Conservation (phyloP, 2,329 filamentous ascomycete species). For the Alternaria alternata region DNA sequence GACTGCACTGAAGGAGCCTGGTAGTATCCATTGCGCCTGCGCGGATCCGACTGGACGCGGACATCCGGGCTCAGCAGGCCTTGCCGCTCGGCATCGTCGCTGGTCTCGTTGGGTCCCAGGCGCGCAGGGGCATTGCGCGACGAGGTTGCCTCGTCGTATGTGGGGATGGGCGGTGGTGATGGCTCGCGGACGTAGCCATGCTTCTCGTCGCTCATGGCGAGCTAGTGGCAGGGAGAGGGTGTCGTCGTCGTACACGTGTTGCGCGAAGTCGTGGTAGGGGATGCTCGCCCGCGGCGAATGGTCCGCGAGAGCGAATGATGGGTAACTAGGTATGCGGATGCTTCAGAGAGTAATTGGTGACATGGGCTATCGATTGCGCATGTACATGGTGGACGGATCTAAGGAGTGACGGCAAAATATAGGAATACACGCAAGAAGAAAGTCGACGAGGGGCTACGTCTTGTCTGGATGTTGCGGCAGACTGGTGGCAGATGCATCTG, state of each 20-base stretch:
- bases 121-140: conserved; percentile 60
- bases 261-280: conserved; percentile 13
- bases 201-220: conserved; percentile 51
- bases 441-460: conserved; percentile 8
- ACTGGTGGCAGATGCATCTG: conserved; percentile 20
- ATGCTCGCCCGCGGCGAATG: conserved; percentile 20
- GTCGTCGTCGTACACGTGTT: conserved; percentile 18
- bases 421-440: conserved; percentile 17
- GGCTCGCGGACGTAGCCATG: conserved; percentile 54
- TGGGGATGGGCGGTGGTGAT: conserved; percentile 73
- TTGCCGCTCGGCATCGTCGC: conserved; percentile 78
- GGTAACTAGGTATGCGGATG: not conserved
- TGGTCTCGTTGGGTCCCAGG: conserved; percentile 66
- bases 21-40: conserved; percentile 63
- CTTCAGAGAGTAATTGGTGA: conserved; percentile 1
- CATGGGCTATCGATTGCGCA: conserved; percentile 33
- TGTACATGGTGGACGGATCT: conserved; percentile 34
- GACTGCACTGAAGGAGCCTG: conserved; percentile 85
- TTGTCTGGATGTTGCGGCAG: conserved; percentile 12
- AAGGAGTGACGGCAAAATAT: conserved; percentile 26
- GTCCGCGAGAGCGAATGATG: conserved; percentile 11
- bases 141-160: conserved; percentile 81
- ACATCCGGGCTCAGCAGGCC: conserved; percentile 70
- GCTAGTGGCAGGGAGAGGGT: conserved; percentile 19
- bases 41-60: conserved; percentile 36